Evolutionary conservation across 768 basidiomycete species (phyloP).

Genomic region (Leccinum ochraceum): DNA sequence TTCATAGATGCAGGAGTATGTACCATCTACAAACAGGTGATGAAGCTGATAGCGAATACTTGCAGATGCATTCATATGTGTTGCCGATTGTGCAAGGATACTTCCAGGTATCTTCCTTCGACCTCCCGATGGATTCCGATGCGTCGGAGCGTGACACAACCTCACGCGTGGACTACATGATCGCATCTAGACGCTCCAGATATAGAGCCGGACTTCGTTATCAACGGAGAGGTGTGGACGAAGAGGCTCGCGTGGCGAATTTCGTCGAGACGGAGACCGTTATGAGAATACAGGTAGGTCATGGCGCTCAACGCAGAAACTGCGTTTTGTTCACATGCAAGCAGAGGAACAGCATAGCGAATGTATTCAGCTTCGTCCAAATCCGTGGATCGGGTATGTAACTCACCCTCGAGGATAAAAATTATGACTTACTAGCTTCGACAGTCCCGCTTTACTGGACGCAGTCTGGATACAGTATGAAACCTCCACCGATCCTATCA

Average conservation of each 20-base stretch:
- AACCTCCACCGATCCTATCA: conserved; percentile 81
- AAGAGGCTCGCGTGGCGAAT: conserved; percentile 91
- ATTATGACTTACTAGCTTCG: conserved; percentile 9
- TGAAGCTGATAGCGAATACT: not conserved
- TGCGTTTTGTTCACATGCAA: conserved; percentile 1
- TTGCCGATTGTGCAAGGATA: conserved; percentile 94
- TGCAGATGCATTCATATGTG: conserved; percentile 78
- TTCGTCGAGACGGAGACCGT: conserved; percentile 96
- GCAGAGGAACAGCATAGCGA: conserved; percentile 72
- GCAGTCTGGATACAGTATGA: conserved; percentile 82
- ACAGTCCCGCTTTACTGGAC: conserved; percentile 93
- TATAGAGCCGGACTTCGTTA: conserved; percentile 93
- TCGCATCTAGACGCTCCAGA: conserved; percentile 84
- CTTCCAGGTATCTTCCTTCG: conserved; percentile 75
- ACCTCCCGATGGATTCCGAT: conserved; percentile 46
- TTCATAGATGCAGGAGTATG: conserved; percentile 86
- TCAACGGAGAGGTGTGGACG: conserved; percentile 92
- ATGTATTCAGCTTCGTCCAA: conserved; percentile 89
- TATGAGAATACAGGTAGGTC: conserved; percentile 71
- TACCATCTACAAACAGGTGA: conserved; percentile 10
- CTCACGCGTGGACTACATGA: conserved; percentile 67
- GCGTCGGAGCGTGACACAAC: conserved; percentile 38
- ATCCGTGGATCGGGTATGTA: conserved; percentile 82
- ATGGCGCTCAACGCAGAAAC: not conserved
- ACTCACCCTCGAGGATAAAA: not conserved